Base-by-base conservation (phyloP, 306 rosid genomes). In the Trichosanthes cucumerina region DNA sequence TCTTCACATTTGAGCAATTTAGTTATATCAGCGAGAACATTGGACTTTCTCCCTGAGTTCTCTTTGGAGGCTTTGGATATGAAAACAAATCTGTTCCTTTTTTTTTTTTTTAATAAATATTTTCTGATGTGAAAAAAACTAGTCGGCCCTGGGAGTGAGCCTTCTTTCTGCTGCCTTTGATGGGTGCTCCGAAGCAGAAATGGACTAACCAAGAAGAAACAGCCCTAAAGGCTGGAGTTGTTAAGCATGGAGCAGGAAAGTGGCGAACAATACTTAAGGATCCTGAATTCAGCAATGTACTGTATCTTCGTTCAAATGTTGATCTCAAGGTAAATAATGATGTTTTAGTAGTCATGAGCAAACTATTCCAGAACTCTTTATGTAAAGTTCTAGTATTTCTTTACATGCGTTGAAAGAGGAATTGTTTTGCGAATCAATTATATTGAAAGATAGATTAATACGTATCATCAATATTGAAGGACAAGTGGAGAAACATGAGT, bases 111-210 rank as follows among this genome's bases (percentile, higher is more conserved):
- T 1, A 7, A 71, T 26, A 16, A 14, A 13, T 23, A 12, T 46
- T 65, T 71, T 73, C 44, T 73, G 8, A 74, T 31, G 78, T 73
- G 77, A 15, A 47, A 26, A 18, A 28, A 24, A 4, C 9, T 39
- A 58, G 70, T 58, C 58, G 71, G 26, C 69, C 43, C 13, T 39
- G 38, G 80, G 83, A 43, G 39, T 71, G 46, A 69, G 46, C 64
- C 57, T n/a, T 47, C 53, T 82, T 76, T 79, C 50, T 78, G 81
- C 73, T 79, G 74, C 82, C 73, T 71, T 58, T 58, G 38, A 95
- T 91, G 99, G 99, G 99, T 71, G 99, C 97, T 87, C 99, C 99
- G 26, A 95, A 95, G 90, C 98, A 95, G 84, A 95, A 95, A 81
- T 92, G 98, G 99, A 92, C 96, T 0, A 64, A 83, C 28, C 97